phyloP scores from a whole-genome alignment of 148 eudicot genomes.

The Gaultheria prostrata region DNA sequence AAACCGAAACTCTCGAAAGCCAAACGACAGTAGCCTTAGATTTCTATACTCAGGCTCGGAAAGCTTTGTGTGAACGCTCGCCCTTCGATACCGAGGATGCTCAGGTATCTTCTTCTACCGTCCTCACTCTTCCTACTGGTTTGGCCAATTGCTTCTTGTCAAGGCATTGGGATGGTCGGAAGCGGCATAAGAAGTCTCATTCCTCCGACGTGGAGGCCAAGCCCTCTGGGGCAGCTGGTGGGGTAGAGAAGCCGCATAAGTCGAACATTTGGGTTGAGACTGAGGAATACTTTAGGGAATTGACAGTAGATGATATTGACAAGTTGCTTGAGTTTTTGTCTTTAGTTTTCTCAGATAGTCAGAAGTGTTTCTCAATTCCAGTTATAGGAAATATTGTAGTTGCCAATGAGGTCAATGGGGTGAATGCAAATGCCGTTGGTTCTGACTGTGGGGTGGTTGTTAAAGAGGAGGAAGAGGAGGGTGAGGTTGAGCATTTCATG shows the following conservation, averaged over 20 bases:
- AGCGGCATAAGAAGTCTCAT: slow-evolving; percentile 67
- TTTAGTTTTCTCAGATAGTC: slow-evolving; percentile 30
- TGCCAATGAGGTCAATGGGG: slow-evolving; percentile 21
- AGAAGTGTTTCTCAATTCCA: slow-evolving; percentile 47
- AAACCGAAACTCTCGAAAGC: slow-evolving; percentile 20
- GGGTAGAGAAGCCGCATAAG: slow-evolving; percentile 41
- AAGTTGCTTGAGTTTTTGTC: slow-evolving; percentile 39
- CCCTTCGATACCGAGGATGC: slow-evolving; percentile 76
- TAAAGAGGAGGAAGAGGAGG: slow-evolving; percentile 27
- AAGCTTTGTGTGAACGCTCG: slow-evolving; percentile 63
- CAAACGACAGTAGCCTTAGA: slow-evolving; percentile 28
- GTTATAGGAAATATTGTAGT: slow-evolving; percentile 27
- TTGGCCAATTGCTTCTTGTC: slow-evolving; percentile 57
- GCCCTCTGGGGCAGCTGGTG: slow-evolving; percentile 31
- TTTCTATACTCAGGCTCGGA: slow-evolving; percentile 68
- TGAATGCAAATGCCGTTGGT: slow-evolving; percentile 14
- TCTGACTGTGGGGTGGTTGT: slow-evolving; percentile 11
- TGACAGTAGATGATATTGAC: slow-evolving; percentile 60
- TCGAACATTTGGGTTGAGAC: slow-evolving; percentile 56
- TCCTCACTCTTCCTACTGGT: slow-evolving; percentile 55
- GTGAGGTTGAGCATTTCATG: slow-evolving; percentile 29
- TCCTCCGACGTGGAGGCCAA: slow-evolving; percentile 41
- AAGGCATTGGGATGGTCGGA: slow-evolving; percentile 59
- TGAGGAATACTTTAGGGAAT: slow-evolving; percentile 80
- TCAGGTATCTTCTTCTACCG: slow-evolving; percentile 27